Evolutionary conservation across 1,284 basidiomycete species (phyloP), one percentile per base, ranked within the genome.

Genomic region (Pyrrhoderma lamaoense): DNA sequence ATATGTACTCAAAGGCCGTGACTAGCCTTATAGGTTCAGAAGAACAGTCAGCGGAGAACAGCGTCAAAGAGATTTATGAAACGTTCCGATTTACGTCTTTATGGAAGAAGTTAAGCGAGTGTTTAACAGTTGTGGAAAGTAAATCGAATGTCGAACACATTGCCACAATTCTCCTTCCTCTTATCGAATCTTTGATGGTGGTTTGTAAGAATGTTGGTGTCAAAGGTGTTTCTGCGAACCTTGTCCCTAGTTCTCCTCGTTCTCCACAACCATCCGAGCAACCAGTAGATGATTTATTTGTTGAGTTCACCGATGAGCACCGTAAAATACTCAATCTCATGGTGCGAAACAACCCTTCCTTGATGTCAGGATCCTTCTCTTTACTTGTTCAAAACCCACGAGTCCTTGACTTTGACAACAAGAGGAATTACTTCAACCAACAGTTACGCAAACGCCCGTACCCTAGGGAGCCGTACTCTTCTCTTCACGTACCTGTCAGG

Each of bases 351-450:
- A 97, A 98, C 63, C 96, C 96, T 1, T 92, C 93, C 0, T 71
- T 99, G 36, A 95, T 99, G 90, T 93, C 91, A 58, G 96, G 96
- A 9, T 96, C 93, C 1, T 99, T 99, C 76, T 93, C 94, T 13
- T 76, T 99, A 2, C 77, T 99, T 52, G 89, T 99, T 34, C 85
- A 94, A 67, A 99, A 99, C 62, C 88, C 96, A 45, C 86, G 92
- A 42, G 93, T 99, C 21, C 80, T 99, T 54, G 96, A 99, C 74
- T 99, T 99, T 67, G 96, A 99, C 75, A 99, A 99, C 82, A 99
- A 99, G 73, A 84, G 96, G 49, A 96, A 94, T 63, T 99, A 95
- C 74, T 99, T 99, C 74, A 89, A 83, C 57, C 95, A 98, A 68
- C 93, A 98, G 66, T 77, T 99, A 14, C 93, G 96, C 66, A 85